Conservation (phyloP, 2,329 filamentous ascomycete species). For the Sarocladiaceae sp. region DNA sequence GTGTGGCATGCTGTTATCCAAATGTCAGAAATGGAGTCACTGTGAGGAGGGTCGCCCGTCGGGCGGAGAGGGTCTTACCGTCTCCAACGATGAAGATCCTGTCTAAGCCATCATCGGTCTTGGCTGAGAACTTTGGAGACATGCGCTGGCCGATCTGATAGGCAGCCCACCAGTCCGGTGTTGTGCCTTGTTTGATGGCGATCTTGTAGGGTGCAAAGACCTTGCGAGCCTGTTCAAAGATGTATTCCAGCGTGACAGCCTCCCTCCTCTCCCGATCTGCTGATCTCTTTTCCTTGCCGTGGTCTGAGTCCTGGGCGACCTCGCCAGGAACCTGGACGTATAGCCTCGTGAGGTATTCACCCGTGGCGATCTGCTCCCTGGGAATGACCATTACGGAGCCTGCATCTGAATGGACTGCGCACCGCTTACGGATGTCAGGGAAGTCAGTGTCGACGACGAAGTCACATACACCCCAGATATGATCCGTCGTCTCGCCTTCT, state of each 20-base stretch:
- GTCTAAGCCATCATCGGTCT: conserved; percentile 1
- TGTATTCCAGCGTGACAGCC: conserved; percentile 37
- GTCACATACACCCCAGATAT: conserved; percentile 23
- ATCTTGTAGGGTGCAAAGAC: conserved; percentile 37
- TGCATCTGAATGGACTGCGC: conserved; percentile 19
- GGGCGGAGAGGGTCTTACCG: too few relatives aligned
- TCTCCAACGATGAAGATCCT: conserved; percentile 5
- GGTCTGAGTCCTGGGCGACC: conserved; percentile 5
- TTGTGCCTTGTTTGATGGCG: conserved; percentile 24
- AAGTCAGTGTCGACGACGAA: conserved; percentile 21
- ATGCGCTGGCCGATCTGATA: conserved; percentile 8
- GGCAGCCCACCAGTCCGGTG: conserved; percentile 14
- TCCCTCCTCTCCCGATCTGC: conserved; percentile 8
- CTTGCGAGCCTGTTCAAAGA: conserved; percentile 45
- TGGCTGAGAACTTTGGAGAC: conserved; percentile 4
- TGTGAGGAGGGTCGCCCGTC: too few relatives aligned
- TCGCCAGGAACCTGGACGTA: conserved; percentile 16
- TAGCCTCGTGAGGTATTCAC: conserved; percentile 16
- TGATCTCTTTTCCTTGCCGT: conserved; percentile 3
- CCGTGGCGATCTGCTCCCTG: conserved; percentile 15
- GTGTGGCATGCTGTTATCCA: conserved; percentile 41
- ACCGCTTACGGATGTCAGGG: conserved; percentile 22
- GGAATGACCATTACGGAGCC: conserved; percentile 22
- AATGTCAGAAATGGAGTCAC: neutral
- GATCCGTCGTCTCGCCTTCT: conserved; percentile 21